These are phyloP conservation scores for Penicillium silybi DNA, from an alignment of 495 filamentous ascomycete species.

Conservation along the genomic window DNA sequence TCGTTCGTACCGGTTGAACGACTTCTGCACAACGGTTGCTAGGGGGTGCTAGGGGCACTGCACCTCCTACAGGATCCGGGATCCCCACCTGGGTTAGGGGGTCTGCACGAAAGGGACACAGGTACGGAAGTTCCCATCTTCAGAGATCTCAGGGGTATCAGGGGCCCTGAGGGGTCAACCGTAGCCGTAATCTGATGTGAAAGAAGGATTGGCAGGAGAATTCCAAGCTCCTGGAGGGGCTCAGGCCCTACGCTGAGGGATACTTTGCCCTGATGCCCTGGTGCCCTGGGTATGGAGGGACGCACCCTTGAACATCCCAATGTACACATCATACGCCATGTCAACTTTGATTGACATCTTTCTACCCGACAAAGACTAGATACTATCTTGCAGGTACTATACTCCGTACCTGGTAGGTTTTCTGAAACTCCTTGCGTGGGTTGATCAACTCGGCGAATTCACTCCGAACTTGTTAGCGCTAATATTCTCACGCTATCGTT, in stretches of 20 bases:
- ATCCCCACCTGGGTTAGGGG: neutral
- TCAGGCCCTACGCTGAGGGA: too few species aligned
- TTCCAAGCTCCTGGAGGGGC: neutral
- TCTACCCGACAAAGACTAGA: neutral
- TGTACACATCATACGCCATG: neutral
- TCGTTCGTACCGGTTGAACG: neutral
- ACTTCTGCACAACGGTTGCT: too few species aligned
- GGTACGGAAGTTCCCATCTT: neutral
- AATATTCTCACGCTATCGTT: slow-evolving; percentile 9
- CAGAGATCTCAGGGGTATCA: too few species aligned
- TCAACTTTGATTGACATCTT: too few species aligned
- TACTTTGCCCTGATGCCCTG: too few species aligned
- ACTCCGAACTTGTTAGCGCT: neutral
- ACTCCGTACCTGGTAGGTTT: neutral
- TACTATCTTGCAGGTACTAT: neutral
- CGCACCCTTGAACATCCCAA: neutral
- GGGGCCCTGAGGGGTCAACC: too few species aligned
- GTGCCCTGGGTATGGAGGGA: neutral
- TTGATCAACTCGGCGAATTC: neutral
- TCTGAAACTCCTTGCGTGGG: neutral
- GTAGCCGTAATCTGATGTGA: neutral
- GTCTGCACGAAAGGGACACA: neutral
- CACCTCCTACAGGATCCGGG: neutral
- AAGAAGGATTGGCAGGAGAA: neutral
- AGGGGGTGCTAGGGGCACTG: neutral